A percentile compares a stretch with the other conserved stretches of the same genome.
Conservation (phyloP, 148 eudicot genomes). For the Rhododendron henanense region DNA sequence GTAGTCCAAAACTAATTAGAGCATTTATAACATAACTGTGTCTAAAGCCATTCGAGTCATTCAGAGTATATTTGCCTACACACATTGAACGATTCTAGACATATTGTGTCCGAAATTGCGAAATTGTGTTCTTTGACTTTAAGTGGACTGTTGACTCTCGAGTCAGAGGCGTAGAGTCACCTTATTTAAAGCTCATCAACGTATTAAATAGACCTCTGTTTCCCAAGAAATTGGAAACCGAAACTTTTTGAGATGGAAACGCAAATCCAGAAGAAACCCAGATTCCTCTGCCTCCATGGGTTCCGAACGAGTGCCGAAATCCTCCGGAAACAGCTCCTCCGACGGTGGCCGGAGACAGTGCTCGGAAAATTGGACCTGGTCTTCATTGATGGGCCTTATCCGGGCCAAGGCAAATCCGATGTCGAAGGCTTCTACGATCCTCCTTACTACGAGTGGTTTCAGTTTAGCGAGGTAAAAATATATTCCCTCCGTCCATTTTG, state of each 20-base stretch:
- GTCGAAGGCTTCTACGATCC: slow-evolving; percentile 20
- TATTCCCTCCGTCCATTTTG: too few species aligned
- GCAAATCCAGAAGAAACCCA: slow-evolving; percentile 9
- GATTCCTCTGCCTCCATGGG: slow-evolving; percentile 23
- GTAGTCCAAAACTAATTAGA: too few species aligned
- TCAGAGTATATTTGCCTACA: too few species aligned
- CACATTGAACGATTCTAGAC: too few species aligned
- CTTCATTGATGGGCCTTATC: slow-evolving; percentile 19
- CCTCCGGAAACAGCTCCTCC: slow-evolving; percentile 13
- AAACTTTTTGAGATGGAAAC: background rate
- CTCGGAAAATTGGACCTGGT: slow-evolving; percentile 17
- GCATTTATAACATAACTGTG: too few species aligned
- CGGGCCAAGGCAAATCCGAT: slow-evolving; percentile 15
- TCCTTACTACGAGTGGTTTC: slow-evolving; percentile 27
- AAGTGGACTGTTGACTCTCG: background rate
- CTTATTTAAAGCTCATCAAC: background rate
- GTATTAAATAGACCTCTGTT: background rate
- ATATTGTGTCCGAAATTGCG: too few species aligned
- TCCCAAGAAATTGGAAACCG: background rate
- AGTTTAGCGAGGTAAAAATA: slow-evolving; percentile 12
- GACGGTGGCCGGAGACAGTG: slow-evolving; percentile 21
- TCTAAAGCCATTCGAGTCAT: too few species aligned
- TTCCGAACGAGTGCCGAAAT: slow-evolving; percentile 25
- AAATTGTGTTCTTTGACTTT: background rate
- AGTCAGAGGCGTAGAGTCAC: background rate